Evolutionary conservation across 352 stramenopile species (phyloP).

Genomic region (Phytophthora cryptogea): DNA sequence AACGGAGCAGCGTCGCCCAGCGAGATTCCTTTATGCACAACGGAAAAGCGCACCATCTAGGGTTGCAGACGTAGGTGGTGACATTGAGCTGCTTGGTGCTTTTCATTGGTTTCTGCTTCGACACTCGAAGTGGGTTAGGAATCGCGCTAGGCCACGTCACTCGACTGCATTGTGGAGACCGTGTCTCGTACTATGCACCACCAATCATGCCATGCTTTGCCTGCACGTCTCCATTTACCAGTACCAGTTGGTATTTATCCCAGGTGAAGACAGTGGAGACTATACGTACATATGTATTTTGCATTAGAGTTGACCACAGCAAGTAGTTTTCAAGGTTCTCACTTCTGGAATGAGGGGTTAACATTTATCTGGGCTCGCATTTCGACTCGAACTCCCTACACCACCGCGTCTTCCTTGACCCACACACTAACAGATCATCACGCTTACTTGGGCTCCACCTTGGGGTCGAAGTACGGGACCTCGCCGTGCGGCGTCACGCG

Average conservation of each 20-base stretch:
- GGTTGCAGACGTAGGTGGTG: conserved; percentile 9
- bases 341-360: too few species aligned
- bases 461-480: conserved; percentile 26
- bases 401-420: neutral
- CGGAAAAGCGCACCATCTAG: conserved; percentile 21
- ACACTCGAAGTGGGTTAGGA: conserved; percentile 8
- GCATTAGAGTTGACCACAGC: neutral
- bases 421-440: neutral
- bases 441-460: conserved; percentile 19
- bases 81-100: conserved; percentile 15
- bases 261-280: too few species aligned
- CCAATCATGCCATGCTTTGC: neutral
- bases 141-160: conserved; percentile 2
- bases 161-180: conserved; percentile 7
- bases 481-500: conserved; percentile 25
- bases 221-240: conserved; percentile 11
- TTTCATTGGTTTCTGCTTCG: conserved; percentile 22
- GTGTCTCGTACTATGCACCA: neutral
- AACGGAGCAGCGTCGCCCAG: neutral
- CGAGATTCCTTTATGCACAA: neutral
- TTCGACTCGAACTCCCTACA: neutral
- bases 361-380: neutral
- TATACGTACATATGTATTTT: neutral
- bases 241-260: neutral
- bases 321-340: neutral